These are phyloP conservation scores for Ensete glaucum DNA, from an alignment of 176 grass and related monocot species.

Conservation along the genomic window DNA sequence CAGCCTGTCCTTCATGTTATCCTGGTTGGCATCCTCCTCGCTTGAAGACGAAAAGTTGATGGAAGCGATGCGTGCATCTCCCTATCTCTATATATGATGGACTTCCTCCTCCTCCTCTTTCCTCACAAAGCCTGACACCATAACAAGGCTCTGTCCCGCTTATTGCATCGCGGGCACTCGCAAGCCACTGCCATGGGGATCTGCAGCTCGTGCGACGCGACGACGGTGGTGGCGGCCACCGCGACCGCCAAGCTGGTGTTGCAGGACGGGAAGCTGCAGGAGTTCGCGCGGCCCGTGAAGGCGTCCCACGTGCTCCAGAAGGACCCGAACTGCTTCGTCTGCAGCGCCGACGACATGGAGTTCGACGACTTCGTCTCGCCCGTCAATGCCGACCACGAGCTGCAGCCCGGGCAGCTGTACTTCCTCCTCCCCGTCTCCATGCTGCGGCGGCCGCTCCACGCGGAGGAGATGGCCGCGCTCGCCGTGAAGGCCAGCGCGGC, in stretches of 20 bases:
- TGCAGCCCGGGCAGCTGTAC: constrained; percentile 83
- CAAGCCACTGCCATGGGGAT: constrained; percentile 6
- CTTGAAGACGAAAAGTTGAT: constrained; percentile 18
- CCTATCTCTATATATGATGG: constrained; percentile 15
- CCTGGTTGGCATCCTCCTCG: constrained; percentile 54
- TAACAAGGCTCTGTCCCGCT: neutral
- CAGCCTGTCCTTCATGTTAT: constrained; percentile 82
- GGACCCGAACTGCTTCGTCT: constrained; percentile 46
- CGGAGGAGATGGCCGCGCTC: constrained; percentile 78
- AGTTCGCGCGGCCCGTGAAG: constrained; percentile 43
- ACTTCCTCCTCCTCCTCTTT: neutral
- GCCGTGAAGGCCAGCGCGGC: constrained; percentile 73
- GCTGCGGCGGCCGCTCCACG: constrained; percentile 44
- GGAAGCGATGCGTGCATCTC: neutral
- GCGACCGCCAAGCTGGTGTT: constrained; percentile 52
- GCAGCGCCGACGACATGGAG: constrained; percentile 72
- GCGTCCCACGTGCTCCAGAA: constrained; percentile 51
- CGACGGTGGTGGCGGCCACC: constrained; percentile 39
- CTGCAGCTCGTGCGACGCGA: constrained; percentile 16
- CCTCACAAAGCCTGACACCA: neutral
- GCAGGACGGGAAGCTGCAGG: constrained; percentile 50
- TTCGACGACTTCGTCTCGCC: constrained; percentile 37
- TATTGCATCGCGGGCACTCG: no score
- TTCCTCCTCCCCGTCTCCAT: constrained; percentile 71
- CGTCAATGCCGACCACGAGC: constrained; percentile 33